Base-by-base conservation (phyloP, 2,329 filamentous ascomycete species). In the Ceratocystis cubensis region DNA sequence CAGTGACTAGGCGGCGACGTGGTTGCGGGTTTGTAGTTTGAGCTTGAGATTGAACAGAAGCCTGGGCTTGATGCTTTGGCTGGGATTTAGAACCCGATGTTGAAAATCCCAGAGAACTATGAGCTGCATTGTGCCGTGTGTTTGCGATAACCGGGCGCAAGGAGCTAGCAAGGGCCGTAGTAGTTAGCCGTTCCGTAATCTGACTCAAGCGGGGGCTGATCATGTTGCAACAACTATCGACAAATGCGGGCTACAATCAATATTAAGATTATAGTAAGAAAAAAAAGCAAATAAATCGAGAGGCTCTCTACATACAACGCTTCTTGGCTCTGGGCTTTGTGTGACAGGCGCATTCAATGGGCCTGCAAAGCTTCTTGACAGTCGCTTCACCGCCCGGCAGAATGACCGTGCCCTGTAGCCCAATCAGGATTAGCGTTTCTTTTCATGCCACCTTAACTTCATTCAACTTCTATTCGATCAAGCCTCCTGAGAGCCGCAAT, bases 1-100 rank as follows among this genome's bases (percentile, higher is more conserved):
- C 83, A 0, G 91, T 96, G 30, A 96, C 85, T 48, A 85, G 81
- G 72, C 83, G 86, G 65, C 89, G 82, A 69, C 81, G 83, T 30
- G 85, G 74, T 13, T 76, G 73, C 13, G 80, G 71, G 69, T 69
- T 68, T 0, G 75, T 17, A 33, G 65, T 28, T 25, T 22, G 44
- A 33, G 61, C 7, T 25, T 22, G 44, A 7, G 61, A 37, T 6
- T 30, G 15, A 13, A 30, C 44, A 10, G 61, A 17, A 22, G 61
- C 45, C 25, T 28, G 44, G 15, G 61, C 61, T 30, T 45, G 28
- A 1, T 37, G 13, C 61, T n/a, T 20, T 13, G 61, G 13, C 30
- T 46, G 57, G 4, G 25, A 33, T 17, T 13, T 17, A 4, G 61
- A 68, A 5, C 74, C 70, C 15, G 76, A 70, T 22, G 73, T 74